These are phyloP conservation scores for Gynostemma pentaphyllum DNA, from an alignment of 306 rosid species.

Conservation along the genomic window DNA sequence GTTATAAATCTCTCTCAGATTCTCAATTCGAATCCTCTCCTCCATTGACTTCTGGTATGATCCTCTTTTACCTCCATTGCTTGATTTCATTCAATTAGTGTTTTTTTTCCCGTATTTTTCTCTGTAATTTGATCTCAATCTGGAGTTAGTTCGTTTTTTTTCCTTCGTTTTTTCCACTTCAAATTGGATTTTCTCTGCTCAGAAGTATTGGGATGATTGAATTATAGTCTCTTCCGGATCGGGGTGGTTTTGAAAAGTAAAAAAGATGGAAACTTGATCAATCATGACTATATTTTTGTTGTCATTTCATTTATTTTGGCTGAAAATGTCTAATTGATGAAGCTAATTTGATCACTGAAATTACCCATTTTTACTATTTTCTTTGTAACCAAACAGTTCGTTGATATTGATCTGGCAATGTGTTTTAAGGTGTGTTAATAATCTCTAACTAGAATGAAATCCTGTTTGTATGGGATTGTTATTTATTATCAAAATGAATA, in stretches of 20 bases:
- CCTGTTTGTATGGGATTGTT: not conserved
- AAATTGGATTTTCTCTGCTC: not conserved
- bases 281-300: not conserved
- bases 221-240: not conserved
- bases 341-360: not conserved
- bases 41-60: conserved; percentile 1
- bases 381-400: not conserved
- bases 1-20: not conserved
- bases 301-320: not conserved
- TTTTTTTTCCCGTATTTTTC: not conserved
- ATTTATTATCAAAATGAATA: not conserved
- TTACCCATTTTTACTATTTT: not conserved
- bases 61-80: not conserved
- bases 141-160: not conserved
- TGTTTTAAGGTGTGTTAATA: not conserved
- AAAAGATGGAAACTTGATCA: not conserved
- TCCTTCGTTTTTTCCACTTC: not conserved
- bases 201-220: not conserved
- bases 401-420: not conserved
- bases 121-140: not conserved
- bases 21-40: not conserved
- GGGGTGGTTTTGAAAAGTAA: not conserved
- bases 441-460: not conserved
- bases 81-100: not conserved
- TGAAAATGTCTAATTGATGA: not conserved